Evolutionary conservation across 148 eudicot species (phyloP), one percentile per base, ranked within the genome.

Genomic region (Camellia lanceoleosa): DNA sequence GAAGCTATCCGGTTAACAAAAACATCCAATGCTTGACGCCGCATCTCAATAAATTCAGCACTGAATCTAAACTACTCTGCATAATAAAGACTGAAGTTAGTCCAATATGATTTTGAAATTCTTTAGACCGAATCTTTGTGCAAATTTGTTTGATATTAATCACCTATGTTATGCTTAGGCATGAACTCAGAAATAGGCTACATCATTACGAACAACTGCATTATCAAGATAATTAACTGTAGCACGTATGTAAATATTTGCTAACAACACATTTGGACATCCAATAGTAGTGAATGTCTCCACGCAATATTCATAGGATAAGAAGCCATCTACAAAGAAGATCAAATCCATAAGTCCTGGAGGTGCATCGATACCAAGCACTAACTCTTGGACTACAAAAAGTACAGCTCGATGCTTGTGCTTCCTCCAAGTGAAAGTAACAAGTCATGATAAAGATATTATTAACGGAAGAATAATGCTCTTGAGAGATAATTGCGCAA

Each of bases 31-130:
- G 93, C 95, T 83, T 91, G 95, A 72, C 98, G 93, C 83, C 99
- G 92, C 98, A 91, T 94, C 83, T 96, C 98, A 87, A 96, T 96
- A 80, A 96, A 96, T 85, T 94, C 99, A 38, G 98, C 97, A 96
- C 90, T 94, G 80, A 96, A 96, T 70, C 97, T 92, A 74, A 96
- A 96, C 82, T 96, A 94, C 87, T 96, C 99, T 96, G 92, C 84
- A 76, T 54, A 8, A 79, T 62, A 52, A 74, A 81, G 18, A 81
- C 81, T 44, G 12, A 65, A 44, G 55, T 76, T 49, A 84, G 19
- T 79, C 59, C 52, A 23, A 69, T 47, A 61, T 61, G 58, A 77
- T 38, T 12, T 43, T 23, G 14, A 44, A 55, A 23, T 73, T 47
- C 61, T 73, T 59, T 38, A 18, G 7, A 38, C 49, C 2, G 4